These are phyloP conservation scores for Phytophthora syringae DNA, from an alignment of 352 stramenopile species.

Conservation along the genomic window DNA sequence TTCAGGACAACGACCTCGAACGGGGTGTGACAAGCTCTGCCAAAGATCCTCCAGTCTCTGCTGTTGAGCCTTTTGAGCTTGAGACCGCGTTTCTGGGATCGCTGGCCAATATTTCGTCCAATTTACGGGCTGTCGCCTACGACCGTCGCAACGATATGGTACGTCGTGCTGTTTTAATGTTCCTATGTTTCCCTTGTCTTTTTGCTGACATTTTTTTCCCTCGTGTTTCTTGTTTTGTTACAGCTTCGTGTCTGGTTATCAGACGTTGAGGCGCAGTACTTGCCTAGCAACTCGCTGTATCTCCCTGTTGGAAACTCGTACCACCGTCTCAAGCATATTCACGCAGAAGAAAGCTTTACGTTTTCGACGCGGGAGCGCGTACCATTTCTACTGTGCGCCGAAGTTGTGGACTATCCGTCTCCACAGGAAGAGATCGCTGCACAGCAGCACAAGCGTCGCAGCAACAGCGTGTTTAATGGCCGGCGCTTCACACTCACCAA, in stretches of 20 bases:
- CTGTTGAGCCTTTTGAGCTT: constrained; percentile 66
- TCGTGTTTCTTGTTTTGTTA: background rate
- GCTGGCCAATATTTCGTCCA: constrained; percentile 79
- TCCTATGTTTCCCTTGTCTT: background rate
- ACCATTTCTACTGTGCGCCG: constrained; percentile 76
- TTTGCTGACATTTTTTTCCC: background rate
- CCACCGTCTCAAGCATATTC: constrained; percentile 79
- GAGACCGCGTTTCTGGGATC: constrained; percentile 73
- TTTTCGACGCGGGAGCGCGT: constrained; percentile 87
- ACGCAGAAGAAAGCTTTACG: constrained; percentile 83
- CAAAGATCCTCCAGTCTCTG: constrained; percentile 12
- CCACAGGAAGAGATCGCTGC: constrained; percentile 30
- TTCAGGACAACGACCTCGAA: constrained; percentile 61
- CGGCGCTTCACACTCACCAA: constrained; percentile 69
- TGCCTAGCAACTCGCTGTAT: constrained; percentile 83
- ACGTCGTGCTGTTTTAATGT: constrained; percentile 3
- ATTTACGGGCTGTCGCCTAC: constrained; percentile 66
- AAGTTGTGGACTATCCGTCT: constrained; percentile 77
- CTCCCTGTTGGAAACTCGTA: constrained; percentile 79
- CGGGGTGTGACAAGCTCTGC: constrained; percentile 27
- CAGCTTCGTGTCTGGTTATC: constrained; percentile 73
- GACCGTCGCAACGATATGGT: constrained; percentile 75
- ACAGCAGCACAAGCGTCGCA: constrained; percentile 43
- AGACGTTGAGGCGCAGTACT: constrained; percentile 70
- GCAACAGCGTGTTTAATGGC: constrained; percentile 59